Conservation (phyloP, 2,329 filamentous ascomycete genomes). For the Diplodia scrobiculata region DNA sequence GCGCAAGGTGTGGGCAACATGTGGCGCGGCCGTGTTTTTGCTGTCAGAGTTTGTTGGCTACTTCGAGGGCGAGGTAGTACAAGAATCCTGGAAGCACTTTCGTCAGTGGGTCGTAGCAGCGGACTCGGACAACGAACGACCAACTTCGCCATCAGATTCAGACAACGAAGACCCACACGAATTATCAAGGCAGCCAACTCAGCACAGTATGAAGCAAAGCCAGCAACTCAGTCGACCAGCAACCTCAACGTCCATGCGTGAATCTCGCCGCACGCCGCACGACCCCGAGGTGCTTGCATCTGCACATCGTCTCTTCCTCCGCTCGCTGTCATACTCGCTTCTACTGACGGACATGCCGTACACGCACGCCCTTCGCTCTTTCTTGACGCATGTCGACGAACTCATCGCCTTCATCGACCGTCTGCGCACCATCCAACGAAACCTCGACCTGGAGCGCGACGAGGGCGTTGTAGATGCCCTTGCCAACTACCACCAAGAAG, state of each 20-base stretch:
- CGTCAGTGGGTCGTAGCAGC: slow-evolving; percentile 66
- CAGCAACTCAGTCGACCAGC: slow-evolving; percentile 17
- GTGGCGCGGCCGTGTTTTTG: slow-evolving; percentile 84
- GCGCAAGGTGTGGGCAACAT: slow-evolving; percentile 86
- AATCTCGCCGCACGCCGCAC: slow-evolving; percentile 51
- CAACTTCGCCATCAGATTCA: neutral
- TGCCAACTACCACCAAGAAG: slow-evolving; percentile 64
- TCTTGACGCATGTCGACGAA: slow-evolving; percentile 76
- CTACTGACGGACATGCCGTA: slow-evolving; percentile 66
- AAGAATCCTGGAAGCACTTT: slow-evolving; percentile 78
- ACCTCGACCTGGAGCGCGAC: slow-evolving; percentile 78
- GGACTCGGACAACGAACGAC: neutral
- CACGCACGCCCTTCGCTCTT: slow-evolving; percentile 64
- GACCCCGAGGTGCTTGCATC: slow-evolving; percentile 83
- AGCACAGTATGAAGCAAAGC: slow-evolving; percentile 2
- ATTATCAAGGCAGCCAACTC: neutral
- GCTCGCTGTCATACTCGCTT: slow-evolving; percentile 65
- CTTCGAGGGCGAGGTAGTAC: slow-evolving; percentile 85
- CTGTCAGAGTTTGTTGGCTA: slow-evolving; percentile 85
- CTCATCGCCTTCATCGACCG: slow-evolving; percentile 76
- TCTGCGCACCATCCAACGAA: slow-evolving; percentile 73
- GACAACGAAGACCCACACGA: neutral
- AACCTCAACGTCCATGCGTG: slow-evolving; percentile 2
- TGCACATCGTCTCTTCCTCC: slow-evolving; percentile 77
- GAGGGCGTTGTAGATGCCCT: slow-evolving; percentile 69